These are phyloP conservation scores for Dalbergia cochinchinensis DNA, from an alignment of 306 rosid species.

Conservation along the genomic window DNA sequence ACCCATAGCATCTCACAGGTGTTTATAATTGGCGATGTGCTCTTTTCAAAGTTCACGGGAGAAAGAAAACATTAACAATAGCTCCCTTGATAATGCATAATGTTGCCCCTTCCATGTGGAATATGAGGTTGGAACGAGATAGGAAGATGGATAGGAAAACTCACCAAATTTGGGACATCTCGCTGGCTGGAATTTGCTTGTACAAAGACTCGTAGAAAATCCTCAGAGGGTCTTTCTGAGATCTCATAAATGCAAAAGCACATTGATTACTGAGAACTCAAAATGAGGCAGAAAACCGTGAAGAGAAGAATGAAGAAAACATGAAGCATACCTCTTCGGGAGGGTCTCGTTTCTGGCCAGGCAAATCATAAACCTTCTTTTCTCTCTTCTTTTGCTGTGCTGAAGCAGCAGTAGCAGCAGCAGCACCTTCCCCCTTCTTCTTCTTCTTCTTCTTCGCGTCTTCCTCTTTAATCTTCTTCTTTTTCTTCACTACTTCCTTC, in stretches of 20 bases:
- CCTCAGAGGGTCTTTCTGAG: conserved; percentile 86
- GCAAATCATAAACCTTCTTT: conserved; percentile 78
- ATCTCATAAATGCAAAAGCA: conserved; percentile 24
- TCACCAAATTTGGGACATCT: conserved; percentile 90
- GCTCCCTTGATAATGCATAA: neutral
- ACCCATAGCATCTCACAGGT: conserved; percentile 8
- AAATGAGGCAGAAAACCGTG: neutral
- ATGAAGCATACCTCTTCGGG: conserved; percentile 69
- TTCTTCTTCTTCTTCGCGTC: conserved; percentile 34
- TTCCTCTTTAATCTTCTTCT: conserved; percentile 50
- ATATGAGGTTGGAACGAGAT: neutral
- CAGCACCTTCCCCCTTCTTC: conserved; percentile 13
- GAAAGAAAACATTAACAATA: conserved; percentile 14
- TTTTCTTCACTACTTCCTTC: conserved; percentile 58
- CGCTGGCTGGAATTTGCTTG: conserved; percentile 70
- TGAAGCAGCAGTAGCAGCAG: conserved; percentile 11
- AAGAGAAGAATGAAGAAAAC: neutral
- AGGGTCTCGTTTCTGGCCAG: conserved; percentile 93
- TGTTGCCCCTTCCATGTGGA: neutral
- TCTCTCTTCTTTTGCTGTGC: conserved; percentile 57
- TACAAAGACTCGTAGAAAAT: conserved; percentile 75
- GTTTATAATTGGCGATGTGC: neutral
- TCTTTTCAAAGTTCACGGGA: conserved; percentile 3
- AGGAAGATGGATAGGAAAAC: conserved; percentile 40
- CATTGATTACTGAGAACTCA: conserved; percentile 5